Conservation (phyloP, 306 rosid genomes). For the Cucurbita ficifolia region DNA sequence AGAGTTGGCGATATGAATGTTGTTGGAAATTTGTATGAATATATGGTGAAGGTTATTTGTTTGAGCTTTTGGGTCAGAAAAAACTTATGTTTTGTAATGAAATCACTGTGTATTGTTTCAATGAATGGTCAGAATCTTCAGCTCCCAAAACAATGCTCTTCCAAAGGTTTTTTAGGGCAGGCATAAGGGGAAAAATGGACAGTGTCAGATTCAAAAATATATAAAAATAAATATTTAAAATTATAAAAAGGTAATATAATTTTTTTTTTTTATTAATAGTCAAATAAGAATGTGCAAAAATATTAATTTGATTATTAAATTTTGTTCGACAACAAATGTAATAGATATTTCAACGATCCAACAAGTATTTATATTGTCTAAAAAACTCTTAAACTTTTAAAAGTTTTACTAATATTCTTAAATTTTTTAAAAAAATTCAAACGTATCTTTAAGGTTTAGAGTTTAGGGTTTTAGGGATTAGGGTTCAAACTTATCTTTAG, state of each 20-base stretch:
- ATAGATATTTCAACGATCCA: too few species aligned
- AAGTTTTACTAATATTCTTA: too few species aligned
- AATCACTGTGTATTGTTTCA: conserved; percentile 5
- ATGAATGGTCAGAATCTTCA: conserved; percentile 8
- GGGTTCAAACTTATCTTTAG: too few species aligned
- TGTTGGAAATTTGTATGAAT: not conserved
- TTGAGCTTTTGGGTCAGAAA: not conserved
- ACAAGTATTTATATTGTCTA: too few species aligned
- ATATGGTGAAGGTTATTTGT: not conserved
- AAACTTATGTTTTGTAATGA: not conserved
- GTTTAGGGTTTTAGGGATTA: too few species aligned
- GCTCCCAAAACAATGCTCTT: conserved; percentile 6
- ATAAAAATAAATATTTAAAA: not conserved
- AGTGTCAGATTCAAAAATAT: not conserved
- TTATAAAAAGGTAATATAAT: not conserved
- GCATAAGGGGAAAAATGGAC: not conserved
- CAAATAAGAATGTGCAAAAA: not conserved
- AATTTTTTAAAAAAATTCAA: too few species aligned
- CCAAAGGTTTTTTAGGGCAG: conserved; percentile 7
- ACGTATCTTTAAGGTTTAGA: too few species aligned
- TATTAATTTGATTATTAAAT: not conserved
- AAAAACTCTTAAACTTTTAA: too few species aligned
- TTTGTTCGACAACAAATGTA: too few species aligned
- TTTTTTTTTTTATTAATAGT: not conserved
- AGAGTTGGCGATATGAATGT: not conserved